Percentiles rank a stretch among this genome's conserved stretches.
These are phyloP conservation scores for Graphilbum fragrans DNA, from an alignment of 2,329 filamentous ascomycete species.

Conservation along the genomic window DNA sequence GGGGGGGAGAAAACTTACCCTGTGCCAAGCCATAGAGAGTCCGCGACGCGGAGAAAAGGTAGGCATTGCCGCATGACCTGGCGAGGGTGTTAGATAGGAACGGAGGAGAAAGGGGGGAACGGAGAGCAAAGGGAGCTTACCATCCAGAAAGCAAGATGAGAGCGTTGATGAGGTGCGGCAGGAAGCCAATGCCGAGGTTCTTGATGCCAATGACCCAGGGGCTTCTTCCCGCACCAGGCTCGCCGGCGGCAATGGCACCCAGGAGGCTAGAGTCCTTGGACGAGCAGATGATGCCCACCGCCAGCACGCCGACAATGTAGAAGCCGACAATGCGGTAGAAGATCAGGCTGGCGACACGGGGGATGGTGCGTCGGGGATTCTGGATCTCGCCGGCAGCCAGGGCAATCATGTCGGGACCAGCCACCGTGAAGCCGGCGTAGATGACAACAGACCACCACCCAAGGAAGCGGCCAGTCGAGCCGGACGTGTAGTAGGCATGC, in stretches of 20 bases:
- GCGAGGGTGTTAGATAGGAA: neutral
- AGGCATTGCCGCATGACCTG: slow-evolving; percentile 40
- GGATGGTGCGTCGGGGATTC: slow-evolving; percentile 53
- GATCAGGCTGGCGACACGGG: slow-evolving; percentile 53
- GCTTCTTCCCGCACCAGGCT: slow-evolving; percentile 34
- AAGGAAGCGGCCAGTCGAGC: slow-evolving; percentile 21
- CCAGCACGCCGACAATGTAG: slow-evolving; percentile 51
- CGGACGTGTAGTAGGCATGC: slow-evolving; percentile 20
- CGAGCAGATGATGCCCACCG: slow-evolving; percentile 54
- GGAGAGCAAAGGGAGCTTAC: slow-evolving; percentile 11
- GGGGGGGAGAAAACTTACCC: neutral
- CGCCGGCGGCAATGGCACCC: slow-evolving; percentile 23
- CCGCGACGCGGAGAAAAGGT: slow-evolving; percentile 32
- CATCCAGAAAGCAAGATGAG: slow-evolving; percentile 45
- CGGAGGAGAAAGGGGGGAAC: neutral
- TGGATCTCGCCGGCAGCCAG: slow-evolving; percentile 57
- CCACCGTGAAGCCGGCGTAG: slow-evolving; percentile 24
- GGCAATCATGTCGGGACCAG: slow-evolving; percentile 48
- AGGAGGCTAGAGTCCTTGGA: slow-evolving; percentile 36
- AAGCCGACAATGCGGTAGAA: slow-evolving; percentile 59
- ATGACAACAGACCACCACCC: slow-evolving; percentile 14
- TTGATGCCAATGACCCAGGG: slow-evolving; percentile 40
- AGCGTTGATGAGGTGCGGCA: slow-evolving; percentile 49
- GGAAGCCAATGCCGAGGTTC: slow-evolving; percentile 31
- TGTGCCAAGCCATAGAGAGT: slow-evolving; percentile 22